These are phyloP conservation scores for Diplocarpon rosae DNA, from an alignment of 2,329 filamentous ascomycete species.

Conservation along the genomic window DNA sequence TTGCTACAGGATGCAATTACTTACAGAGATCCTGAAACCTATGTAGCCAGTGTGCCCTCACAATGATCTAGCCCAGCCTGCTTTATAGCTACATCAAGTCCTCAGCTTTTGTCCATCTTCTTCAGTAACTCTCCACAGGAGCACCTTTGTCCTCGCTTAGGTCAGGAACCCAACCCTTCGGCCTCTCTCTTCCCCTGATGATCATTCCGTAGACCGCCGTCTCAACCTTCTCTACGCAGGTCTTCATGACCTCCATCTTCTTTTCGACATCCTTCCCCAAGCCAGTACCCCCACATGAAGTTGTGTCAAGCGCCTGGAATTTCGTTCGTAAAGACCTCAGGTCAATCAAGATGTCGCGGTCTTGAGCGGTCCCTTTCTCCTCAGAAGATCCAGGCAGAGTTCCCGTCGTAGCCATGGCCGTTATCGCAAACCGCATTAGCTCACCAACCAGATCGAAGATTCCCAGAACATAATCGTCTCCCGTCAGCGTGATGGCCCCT, in stretches of 20 bases:
- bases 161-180: conserved; percentile 87
- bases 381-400: conserved; percentile 31
- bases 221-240: conserved; percentile 91
- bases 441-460: conserved; percentile 92
- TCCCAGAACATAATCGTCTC: conserved; percentile 81
- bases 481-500: conserved; percentile 51
- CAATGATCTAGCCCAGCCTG: no score
- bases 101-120: neutral
- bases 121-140: conserved; percentile 24
- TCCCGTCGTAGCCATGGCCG: conserved; percentile 61
- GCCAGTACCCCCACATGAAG: conserved; percentile 36
- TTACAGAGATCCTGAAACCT: no score
- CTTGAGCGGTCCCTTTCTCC: conserved; percentile 10
- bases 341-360: conserved; percentile 62
- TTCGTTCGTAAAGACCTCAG: conserved; percentile 66
- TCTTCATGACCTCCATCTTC: conserved; percentile 79
- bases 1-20: no score
- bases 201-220: conserved; percentile 77
- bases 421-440: conserved; percentile 93
- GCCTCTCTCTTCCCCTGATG: conserved; percentile 78
- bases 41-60: no score
- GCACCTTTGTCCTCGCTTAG: conserved; percentile 29
- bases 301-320: conserved; percentile 61
- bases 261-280: conserved; percentile 55
- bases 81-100: neutral